Evolutionary conservation across 148 eudicot genomes (phyloP).

Genomic region (Oxyria digyna): DNA sequence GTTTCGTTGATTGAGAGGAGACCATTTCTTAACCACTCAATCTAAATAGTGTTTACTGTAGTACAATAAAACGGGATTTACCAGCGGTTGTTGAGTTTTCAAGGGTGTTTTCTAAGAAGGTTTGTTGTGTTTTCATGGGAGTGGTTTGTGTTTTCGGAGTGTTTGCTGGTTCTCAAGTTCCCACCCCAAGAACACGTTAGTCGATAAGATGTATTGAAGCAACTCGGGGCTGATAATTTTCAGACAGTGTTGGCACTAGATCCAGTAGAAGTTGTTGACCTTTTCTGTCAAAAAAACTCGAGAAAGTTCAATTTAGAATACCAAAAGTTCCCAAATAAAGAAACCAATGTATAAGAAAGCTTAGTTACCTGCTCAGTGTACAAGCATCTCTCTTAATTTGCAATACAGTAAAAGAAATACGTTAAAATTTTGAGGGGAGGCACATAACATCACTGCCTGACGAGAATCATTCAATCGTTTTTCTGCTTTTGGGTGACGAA

Average conservation of each 20-base stretch:
- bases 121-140: no score
- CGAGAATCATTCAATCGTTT: slow-evolving; percentile 35
- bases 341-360: slow-evolving; percentile 14
- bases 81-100: no score
- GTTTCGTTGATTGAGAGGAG: no score
- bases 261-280: background rate
- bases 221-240: background rate
- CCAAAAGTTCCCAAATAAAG: background rate
- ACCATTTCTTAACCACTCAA: no score
- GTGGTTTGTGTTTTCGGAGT: no score
- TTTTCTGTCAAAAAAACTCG: slow-evolving; percentile 1
- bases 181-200: background rate
- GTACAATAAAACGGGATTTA: no score
- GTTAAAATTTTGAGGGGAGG: slow-evolving; percentile 29
- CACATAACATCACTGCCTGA: slow-evolving; percentile 34
- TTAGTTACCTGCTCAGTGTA: slow-evolving; percentile 42
- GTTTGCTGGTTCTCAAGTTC: background rate
- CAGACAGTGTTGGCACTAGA: background rate
- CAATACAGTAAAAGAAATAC: slow-evolving; percentile 27
- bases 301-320: background rate
- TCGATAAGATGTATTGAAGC: no score
- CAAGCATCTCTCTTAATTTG: slow-evolving; percentile 34
- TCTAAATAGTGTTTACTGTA: no score
- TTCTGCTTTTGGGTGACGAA: slow-evolving; percentile 39
- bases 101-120: no score